Base-by-base conservation (phyloP, 2,329 filamentous ascomycete species). In the Mariannaea elegans region DNA sequence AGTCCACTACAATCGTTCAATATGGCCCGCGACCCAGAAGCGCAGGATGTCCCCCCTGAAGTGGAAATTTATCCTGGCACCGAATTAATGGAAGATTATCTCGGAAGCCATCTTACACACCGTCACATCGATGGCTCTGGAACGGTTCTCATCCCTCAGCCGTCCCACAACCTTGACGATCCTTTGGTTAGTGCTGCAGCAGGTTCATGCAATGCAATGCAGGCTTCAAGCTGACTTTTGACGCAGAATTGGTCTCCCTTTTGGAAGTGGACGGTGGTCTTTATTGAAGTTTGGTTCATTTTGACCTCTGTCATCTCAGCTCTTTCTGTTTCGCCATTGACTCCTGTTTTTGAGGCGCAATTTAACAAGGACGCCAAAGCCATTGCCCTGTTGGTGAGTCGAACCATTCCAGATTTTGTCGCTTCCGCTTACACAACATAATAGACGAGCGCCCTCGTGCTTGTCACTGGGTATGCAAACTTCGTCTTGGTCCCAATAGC, bases 161-260 rank as follows among this genome's bases (percentile, higher is more conserved):
- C 46, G 19, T 19, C 29, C 16, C 16, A 23, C 21, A 34, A 34
- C 16, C 16, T 31, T 18, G 27, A 34, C 18, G 46, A 49, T 24
- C 46, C 46, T 34, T 36, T 49, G 46, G 46, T 49, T 18, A 34
- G 46, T 49, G 18, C 14, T 24, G 18, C 45, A 4, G 19, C 29
- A n/a, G 9, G 31, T 23, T 38, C 34, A 38, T 38, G 34, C 34
- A 38, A 19, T 16, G 14, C n/a, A 7, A 16, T 9, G 10, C 8
- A 5, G 13, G 13, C 34, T 16, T 14, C 10, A n/a, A 8, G 34
- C 34, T 38, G n/a, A 38, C 34, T 5, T 5, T 16, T 38, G 19
- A 16, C n/a, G n/a, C 34, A 49, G 46, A 49, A 49, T 19, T 49
- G 46, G 46, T 34, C 46, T 12, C 31, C n/a, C 31, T 34, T 49